Evolutionary conservation across 2,329 filamentous ascomycete genomes (phyloP).

Genomic region (Peltaster fructicola): DNA sequence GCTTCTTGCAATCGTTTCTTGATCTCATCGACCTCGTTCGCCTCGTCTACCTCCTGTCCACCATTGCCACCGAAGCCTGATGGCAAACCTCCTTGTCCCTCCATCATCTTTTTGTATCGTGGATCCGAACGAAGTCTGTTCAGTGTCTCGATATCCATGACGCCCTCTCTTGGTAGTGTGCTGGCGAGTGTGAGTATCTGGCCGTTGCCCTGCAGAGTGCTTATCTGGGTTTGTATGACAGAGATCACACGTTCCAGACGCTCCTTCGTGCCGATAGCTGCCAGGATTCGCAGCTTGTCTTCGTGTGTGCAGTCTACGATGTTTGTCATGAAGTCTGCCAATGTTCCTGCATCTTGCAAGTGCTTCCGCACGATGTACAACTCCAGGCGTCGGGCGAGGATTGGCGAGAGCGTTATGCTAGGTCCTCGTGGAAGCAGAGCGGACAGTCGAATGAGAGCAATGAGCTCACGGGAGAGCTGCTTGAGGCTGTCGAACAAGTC

Average conservation of each 20-base stretch:
- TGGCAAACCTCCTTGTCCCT: constrained; percentile 16
- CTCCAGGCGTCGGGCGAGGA: constrained; percentile 74
- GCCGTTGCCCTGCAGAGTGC: constrained; percentile 69
- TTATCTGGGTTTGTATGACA: constrained; percentile 65
- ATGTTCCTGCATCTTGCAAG: constrained; percentile 59
- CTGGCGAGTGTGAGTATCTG: constrained; percentile 66
- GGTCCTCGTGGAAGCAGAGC: constrained; percentile 61
- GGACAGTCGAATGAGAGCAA: constrained; percentile 68
- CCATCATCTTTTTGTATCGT: constrained; percentile 18
- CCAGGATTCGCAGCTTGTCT: constrained; percentile 74
- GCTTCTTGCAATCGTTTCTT: constrained; percentile 75
- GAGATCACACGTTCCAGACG: constrained; percentile 69
- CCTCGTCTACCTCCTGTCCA: constrained; percentile 56
- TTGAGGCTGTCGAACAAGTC: constrained; percentile 67
- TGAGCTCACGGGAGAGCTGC: constrained; percentile 66
- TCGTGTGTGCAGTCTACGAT: constrained; percentile 74
- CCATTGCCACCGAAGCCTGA: constrained; percentile 18
- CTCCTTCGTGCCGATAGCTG: constrained; percentile 61
- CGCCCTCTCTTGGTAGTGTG: constrained; percentile 20
- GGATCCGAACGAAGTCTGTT: constrained; percentile 26
- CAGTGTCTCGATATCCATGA: constrained; percentile 27
- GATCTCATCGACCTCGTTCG: constrained; percentile 79
- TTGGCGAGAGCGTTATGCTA: constrained; percentile 52
- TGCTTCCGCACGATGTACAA: constrained; percentile 73
- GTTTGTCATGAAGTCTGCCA: constrained; percentile 96